Evolutionary conservation across 73 alveolate genomes (phyloP), one percentile per base, ranked within the genome.

Genomic region (Loxodes magnus): DNA sequence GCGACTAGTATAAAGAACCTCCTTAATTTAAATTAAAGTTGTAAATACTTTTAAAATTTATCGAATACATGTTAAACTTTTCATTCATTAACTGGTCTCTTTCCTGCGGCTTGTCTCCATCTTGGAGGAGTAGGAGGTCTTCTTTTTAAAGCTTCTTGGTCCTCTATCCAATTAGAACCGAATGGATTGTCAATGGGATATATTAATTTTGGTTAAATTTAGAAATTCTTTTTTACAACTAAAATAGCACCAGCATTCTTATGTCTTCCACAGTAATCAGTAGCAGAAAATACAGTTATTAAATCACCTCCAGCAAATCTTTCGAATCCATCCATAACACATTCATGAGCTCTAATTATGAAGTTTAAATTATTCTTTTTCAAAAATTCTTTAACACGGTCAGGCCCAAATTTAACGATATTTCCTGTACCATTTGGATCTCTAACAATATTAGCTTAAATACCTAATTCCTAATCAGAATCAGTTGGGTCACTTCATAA

Each of bases 341-440:
- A 90, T 60, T 94, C 99, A 74, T 94, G 99, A 2, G 99, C 98
- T 23, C 96, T 55, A 43, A 94, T 91, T 46, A 87, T 71, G 63
- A 73, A 57, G 15, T 84, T 59, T 43, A 88, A 81, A 48, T 86
- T 71, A 74, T 94, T 94, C 56, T 67, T 66, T 12, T 79, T 74
- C 50, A 94, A 67, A 80, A 94, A 94, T 58, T 74, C 77, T 49
- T 90, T 87, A 35, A 87, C 98, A 56, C 98, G 64, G 63, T 91
- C 99, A n/a, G 99, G 99, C 4, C 99, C 99, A 51, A 91, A 94
- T 68, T 94, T 94, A 20, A 94, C 99, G 10, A 94, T 90, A 56
- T 94, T 90, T 27, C 99, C 98, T 14, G 95, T 88, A 23, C 99
- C 99, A 31, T 88, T 94, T 14, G 99, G 99, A 71, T 94, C 99